Evolutionary conservation across 225 moss, liverwort and hornwort genomes (phyloP), one percentile per base, ranked within the genome.

Genomic region (Thuidium tamariscinum): DNA sequence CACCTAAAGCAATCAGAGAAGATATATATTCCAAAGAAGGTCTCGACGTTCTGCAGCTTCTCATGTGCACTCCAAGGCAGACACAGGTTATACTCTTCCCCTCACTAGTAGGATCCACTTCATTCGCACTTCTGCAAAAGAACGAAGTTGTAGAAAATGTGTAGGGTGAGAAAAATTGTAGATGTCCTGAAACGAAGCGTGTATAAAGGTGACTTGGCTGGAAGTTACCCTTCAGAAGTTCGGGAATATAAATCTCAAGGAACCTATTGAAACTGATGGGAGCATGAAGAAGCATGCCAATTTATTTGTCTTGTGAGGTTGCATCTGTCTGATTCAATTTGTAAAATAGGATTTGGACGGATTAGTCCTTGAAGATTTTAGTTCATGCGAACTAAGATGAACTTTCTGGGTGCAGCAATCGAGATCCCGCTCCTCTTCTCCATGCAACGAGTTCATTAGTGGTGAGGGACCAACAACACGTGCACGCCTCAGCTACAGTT

Each of bases 11-110:
- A 65, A 77, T 79, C 70, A 91, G 89, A 70, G 88, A 70, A 22
- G 74, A 80, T 70, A 51, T 85, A 18, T 77, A 70, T 61, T 85
- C 86, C 56, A 86, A 87, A 88, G 89, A 87, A 80, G 64, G 77
- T 71, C 77, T 65, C 41, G 90, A 93, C 63, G 85, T 81, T 78
- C 86, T 92, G 63, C 87, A 88, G 92, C 92, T 93, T 88, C 93
- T 91, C 77, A 89, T 93, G 89, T 89, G 91, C 83, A 92, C 84
- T 64, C 80, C 88, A 82, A 89, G 82, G 82, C 93, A 89, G 88
- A 88, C 89, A 81, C 85, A 89, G 86, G 88, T 86, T 71, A 79
- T 20, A 60, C 77, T 32, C 66, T 84, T 81, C 42, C 68, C 27
- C 63, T 27, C 61, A 44, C 52, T 25, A n/a, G 49, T 81, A 55